Percentiles rank a stretch among this genome's conserved stretches.
phyloP scores from a whole-genome alignment of 1,284 basidiomycete genomes.

The Hypsizygus ulmarius region DNA sequence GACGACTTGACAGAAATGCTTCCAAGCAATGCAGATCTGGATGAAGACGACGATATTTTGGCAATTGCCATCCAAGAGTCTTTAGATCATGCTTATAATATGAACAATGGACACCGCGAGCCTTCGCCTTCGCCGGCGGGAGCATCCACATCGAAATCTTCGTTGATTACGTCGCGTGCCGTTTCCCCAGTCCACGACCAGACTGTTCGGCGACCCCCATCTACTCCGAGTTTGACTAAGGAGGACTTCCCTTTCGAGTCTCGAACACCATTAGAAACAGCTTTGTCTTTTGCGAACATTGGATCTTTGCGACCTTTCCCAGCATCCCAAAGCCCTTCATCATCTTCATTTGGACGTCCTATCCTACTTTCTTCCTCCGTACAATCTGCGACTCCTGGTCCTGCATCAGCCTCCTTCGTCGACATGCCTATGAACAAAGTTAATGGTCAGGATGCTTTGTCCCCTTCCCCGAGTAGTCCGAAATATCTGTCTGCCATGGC shows the following conservation, averaged over 20 bases:
- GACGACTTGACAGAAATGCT: constrained; percentile 31
- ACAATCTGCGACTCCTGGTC: constrained; percentile 5
- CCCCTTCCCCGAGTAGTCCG: not conserved
- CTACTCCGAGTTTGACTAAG: constrained; percentile 18
- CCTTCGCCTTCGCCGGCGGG: not conserved
- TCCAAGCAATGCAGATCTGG: constrained; percentile 11
- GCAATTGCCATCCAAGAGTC: constrained; percentile 62
- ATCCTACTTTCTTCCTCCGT: constrained; percentile 27
- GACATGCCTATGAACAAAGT: not conserved
- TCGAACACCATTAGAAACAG: constrained; percentile 59
- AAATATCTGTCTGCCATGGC: too few species aligned
- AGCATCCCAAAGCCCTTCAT: constrained; percentile 11
- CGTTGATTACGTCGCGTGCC: constrained; percentile 1
- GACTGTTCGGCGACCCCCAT: not conserved
- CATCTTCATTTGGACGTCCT: constrained; percentile 37
- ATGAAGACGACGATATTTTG: constrained; percentile 50
- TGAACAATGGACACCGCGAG: not conserved
- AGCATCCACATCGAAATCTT: constrained; percentile 10
- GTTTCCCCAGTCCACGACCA: not conserved
- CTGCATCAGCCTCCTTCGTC: not conserved
- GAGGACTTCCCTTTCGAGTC: constrained; percentile 41
- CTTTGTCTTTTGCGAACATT: constrained; percentile 60
- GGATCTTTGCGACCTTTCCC: constrained; percentile 34
- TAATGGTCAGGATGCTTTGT: not conserved
- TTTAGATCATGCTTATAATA: constrained; percentile 29